Evolutionary conservation across 75 land plant genomes (phyloP).

Genomic region (Sequoiadendron giganteum): DNA sequence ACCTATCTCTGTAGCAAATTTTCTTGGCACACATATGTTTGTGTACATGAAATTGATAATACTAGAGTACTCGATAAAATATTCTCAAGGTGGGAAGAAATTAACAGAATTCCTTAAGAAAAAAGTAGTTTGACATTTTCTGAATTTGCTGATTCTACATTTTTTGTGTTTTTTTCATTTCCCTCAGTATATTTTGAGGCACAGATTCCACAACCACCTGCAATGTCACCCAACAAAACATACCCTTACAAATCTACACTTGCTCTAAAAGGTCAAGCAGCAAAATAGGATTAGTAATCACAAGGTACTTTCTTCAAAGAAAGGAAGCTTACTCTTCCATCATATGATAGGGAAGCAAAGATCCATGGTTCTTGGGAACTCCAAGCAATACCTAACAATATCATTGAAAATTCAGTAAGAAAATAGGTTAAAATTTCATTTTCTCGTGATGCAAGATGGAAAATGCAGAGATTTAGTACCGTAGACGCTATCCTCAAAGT

Average conservation of each 20-base stretch:
- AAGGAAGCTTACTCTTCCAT: constrained; percentile 82
- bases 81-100: background rate
- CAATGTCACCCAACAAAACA: background rate
- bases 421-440: background rate
- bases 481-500: constrained; percentile 98
- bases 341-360: constrained; percentile 95
- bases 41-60: background rate
- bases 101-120: background rate
- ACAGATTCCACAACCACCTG: constrained; percentile 16
- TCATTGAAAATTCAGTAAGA: background rate
- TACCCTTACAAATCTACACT: background rate
- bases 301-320: background rate
- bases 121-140: background rate
- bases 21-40: background rate
- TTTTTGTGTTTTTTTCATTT: background rate
- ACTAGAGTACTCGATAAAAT: background rate
- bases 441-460: background rate
- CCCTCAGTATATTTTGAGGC: constrained; percentile 8
- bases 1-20: background rate
- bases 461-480: constrained; percentile 38
- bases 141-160: background rate
- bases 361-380: constrained; percentile 93
- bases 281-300: background rate
- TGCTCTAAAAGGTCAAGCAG: background rate
- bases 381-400: constrained; percentile 83